Evolutionary conservation across 2,329 filamentous ascomycete genomes (phyloP), one percentile per base, ranked within the genome.

Genomic region (Trichoderma sp.): DNA sequence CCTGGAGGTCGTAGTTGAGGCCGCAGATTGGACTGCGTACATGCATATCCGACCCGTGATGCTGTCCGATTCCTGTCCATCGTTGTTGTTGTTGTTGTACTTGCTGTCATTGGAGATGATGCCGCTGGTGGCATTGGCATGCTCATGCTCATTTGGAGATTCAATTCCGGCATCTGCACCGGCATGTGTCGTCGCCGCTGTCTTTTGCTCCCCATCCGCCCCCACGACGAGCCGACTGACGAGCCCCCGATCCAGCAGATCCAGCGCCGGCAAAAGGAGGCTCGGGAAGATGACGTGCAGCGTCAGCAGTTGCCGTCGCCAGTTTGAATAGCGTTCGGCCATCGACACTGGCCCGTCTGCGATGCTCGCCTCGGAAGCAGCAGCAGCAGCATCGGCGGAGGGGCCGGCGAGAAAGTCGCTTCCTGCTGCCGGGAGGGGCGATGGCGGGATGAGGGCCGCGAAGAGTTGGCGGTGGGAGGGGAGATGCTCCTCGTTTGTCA

Each of bases 271-370:
- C 1, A 97, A 87, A 2, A 97, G 79, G 62, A 92, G 85, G 68
- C 87, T 86, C 0, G 93, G 93, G 72, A 96, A 96, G 15, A 97
- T 79, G 41, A 92, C 90, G 78, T 97, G 93, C 0, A 97, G 84
- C 0, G 91, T 92, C 1, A 92, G 80, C n/a, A 97, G 80, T 17
- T 90, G 78, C 56, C 85, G 81, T 1, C 82, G 79, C 65, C 80
- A 75, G n/a, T 77, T 69, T 1, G 34, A 34, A n/a, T 41, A 9
- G 2, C 4, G 34, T 24, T 19, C 48, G 3, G 48, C 19, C 17
- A 39, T 14, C 10, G 56, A 34, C 24, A 55, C 47, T 4, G 44
- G 50, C 10, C n/a, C 15, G 7, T n/a, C 17, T 21, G 5, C n/a
- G 28, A 30, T 26, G 12, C 2, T 9, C 30, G 28, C 39, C 26